These are phyloP conservation scores for Zostera marina DNA, from an alignment of 116 monocot species.

Conservation along the genomic window DNA sequence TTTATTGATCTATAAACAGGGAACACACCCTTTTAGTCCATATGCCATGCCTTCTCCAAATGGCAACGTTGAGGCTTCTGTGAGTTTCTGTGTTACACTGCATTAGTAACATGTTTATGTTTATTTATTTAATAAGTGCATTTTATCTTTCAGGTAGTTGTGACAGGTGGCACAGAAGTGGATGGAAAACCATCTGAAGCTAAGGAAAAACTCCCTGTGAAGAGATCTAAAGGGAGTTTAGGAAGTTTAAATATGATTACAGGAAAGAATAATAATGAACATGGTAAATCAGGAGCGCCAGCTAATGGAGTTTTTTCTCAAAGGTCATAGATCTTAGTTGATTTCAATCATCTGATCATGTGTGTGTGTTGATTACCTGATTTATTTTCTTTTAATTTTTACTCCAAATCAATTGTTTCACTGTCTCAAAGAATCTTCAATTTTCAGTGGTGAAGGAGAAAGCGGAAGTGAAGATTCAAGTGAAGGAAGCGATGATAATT, in stretches of 20 bases:
- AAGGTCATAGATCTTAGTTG: conserved; percentile 26
- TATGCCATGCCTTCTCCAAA: conserved; percentile 61
- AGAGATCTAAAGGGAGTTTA: conserved; percentile 70
- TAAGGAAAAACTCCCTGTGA: conserved; percentile 58
- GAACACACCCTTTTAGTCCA: conserved; percentile 61
- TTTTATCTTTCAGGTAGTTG: conserved; percentile 36
- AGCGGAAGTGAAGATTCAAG: conserved; percentile 96
- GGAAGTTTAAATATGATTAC: conserved; percentile 87
- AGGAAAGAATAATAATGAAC: conserved; percentile 66
- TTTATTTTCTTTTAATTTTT: not conserved
- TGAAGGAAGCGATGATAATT: conserved; percentile 94
- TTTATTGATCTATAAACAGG: conserved; percentile 18
- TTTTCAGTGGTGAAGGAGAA: conserved; percentile 36
- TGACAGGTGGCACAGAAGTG: conserved; percentile 28
- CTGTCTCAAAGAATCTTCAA: not conserved
- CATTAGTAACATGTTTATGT: not conserved
- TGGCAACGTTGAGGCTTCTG: conserved; percentile 57
- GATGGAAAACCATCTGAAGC: conserved; percentile 64
- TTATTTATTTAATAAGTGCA: not conserved
- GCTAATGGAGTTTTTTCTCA: conserved; percentile 66
- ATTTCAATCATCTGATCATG: not conserved
- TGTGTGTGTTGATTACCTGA: not conserved
- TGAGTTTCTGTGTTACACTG: conserved; percentile 26
- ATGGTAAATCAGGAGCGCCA: conserved; percentile 51
- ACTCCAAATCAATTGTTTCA: not conserved